Base-by-base conservation (phyloP, 768 basidiomycete species). In the Lanmaoa rubissima region DNA sequence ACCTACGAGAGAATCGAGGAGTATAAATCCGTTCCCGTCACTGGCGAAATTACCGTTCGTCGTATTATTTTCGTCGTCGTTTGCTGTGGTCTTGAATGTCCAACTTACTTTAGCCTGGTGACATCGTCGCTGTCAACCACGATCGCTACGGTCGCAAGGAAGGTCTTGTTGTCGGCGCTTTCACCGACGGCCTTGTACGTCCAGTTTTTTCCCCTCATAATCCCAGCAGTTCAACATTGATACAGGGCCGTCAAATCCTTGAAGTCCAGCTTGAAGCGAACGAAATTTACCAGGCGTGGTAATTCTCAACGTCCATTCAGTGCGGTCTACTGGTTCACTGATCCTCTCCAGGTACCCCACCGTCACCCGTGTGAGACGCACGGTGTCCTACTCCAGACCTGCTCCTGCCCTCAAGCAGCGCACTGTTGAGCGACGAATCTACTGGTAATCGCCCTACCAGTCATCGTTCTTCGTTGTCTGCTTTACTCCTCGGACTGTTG, bases 161-260 rank as follows among this genome's bases (percentile, higher is more conserved):
- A 69, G 92, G 92, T 50, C 80, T 92, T 55, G 91, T 93, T 61
- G 75, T 92, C 38, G 88, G 90, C 40, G 81, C 88, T 35, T 85
- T 88, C 74, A 64, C 81, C 55, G 91, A 93, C 81, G 76, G 79
- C 61, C 72, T 78, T 51, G 90, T 91, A 71, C 62, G 87, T 78
- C 54, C 16, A 24, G 6, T 21, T 1, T 34, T 35, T 19, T 16
- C 42, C 51, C 34, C 36, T 2, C 19, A 2, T 55, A 31, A n/a
- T 2, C 2, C 5, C 17, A 41, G 24, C 31, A 45, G 48, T 51
- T 53, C 34, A 57, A 60, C 19, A 36, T 45, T 41, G 41, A 24
- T 50, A 8, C 60, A 93, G 91, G 91, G 90, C 51, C 86, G 90
- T 54, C 88, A 90, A 75, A 80, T 92, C 62, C 75, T 94, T 59